Percentiles rank a stretch among this genome's conserved stretches.
Evolutionary conservation across 2,329 filamentous ascomycete species (phyloP).

Genomic region (Diplodia intermedia): DNA sequence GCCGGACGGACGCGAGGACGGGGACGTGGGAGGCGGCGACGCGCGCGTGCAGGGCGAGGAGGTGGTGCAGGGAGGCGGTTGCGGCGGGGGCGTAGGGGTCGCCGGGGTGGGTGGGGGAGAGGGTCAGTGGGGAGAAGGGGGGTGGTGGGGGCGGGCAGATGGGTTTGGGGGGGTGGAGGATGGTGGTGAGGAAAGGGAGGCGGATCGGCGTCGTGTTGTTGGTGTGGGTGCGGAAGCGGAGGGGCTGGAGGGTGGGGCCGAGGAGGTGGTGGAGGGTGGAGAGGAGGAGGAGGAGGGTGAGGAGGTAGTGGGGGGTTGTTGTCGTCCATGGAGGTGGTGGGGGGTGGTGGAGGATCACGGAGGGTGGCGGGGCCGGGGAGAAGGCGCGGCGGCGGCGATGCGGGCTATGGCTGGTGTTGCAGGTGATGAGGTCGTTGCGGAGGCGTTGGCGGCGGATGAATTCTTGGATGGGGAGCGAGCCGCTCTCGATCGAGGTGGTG

Average conservation of each 20-base stretch:
- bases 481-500: background rate
- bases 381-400: background rate
- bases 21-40: background rate
- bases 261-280: background rate
- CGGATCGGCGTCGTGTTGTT: background rate
- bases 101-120: background rate
- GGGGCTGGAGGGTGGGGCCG: background rate
- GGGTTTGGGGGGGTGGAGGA: background rate
- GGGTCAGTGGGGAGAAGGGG: background rate
- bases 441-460: conserved; percentile 23
- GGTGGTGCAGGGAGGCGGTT: background rate
- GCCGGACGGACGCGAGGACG: background rate
- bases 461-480: conserved; percentile 5
- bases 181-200: background rate
- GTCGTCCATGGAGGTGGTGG: too few species aligned
- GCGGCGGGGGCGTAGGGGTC: background rate
- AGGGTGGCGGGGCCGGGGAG: background rate
- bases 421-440: background rate
- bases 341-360: background rate
- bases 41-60: background rate
- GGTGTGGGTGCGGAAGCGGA: conserved; percentile 9
- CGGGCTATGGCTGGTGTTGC: background rate
- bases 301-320: background rate
- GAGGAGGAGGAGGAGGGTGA: background rate
- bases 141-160: background rate